These are phyloP conservation scores for Polytolypa hystricis DNA, from an alignment of 2,329 filamentous ascomycete species.

Conservation along the genomic window DNA sequence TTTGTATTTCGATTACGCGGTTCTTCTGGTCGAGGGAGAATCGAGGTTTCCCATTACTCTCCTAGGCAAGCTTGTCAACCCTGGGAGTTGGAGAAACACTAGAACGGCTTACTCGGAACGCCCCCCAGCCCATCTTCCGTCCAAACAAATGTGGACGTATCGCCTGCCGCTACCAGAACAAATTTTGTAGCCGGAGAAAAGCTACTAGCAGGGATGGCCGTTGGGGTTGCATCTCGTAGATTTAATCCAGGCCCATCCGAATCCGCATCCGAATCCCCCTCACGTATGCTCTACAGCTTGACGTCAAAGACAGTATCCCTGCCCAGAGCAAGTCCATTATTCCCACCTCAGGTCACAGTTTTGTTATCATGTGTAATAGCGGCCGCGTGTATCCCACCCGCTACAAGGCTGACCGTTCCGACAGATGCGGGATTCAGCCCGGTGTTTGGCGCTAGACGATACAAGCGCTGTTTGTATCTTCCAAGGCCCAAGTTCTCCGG, in stretches of 20 bases:
- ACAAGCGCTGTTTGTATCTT: too few species aligned
- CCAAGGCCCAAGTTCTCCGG: background rate
- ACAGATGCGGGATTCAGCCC: slow-evolving; percentile 21
- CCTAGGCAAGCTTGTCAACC: too few species aligned
- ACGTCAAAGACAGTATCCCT: slow-evolving; percentile 53
- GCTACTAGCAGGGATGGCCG: slow-evolving; percentile 34
- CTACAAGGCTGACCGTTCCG: slow-evolving; percentile 61
- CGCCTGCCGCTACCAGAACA: slow-evolving; percentile 46
- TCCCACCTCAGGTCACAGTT: slow-evolving; percentile 78
- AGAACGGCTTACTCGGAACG: slow-evolving; percentile 46
- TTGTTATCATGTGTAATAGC: slow-evolving; percentile 69
- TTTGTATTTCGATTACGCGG: background rate
- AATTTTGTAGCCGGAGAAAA: slow-evolving; percentile 45
- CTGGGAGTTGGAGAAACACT: too few species aligned
- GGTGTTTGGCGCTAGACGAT: too few species aligned
- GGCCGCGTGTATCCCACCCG: slow-evolving; percentile 71
- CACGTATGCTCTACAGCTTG: too few species aligned
- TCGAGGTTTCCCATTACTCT: background rate
- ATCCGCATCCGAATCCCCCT: too few species aligned
- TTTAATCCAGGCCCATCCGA: slow-evolving; percentile 48
- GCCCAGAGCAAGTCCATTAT: slow-evolving; percentile 70
- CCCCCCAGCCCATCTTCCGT: slow-evolving; percentile 53
- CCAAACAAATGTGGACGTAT: slow-evolving; percentile 48
- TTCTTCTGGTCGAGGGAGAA: background rate
- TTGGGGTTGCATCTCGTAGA: slow-evolving; percentile 44